A percentile compares a stretch with the other conserved stretches of the same genome.
Conservation (phyloP, 2,329 filamentous ascomycete species). For the Neopestalotiopsis rosae region DNA sequence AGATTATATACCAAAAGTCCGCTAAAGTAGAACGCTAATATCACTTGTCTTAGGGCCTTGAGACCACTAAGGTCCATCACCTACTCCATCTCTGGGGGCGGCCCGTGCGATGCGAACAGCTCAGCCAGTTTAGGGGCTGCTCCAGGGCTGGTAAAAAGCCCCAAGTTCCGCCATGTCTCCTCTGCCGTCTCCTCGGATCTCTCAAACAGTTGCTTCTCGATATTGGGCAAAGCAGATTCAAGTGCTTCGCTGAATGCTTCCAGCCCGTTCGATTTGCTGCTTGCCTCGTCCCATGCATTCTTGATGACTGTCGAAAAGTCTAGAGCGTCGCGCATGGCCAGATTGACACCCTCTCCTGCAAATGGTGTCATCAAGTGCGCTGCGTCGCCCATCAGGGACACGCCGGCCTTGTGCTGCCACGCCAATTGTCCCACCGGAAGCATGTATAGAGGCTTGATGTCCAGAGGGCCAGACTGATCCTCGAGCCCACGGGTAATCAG, state of each 20-base stretch:
- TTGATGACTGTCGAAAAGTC: constrained; percentile 34
- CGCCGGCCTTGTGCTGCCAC: constrained; percentile 37
- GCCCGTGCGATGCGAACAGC: neutral
- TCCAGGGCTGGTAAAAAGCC: neutral
- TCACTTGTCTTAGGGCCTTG: neutral
- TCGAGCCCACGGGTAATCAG: neutral
- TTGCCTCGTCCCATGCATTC: neutral
- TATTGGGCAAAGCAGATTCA: neutral
- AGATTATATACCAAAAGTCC: neutral
- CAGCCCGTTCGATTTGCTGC: too few species aligned
- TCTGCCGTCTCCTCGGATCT: constrained; percentile 4
- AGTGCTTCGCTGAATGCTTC: neutral
- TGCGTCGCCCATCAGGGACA: constrained; percentile 58
- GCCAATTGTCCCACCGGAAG: constrained; percentile 28
- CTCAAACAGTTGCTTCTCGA: neutral
- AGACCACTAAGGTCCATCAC: neutral
- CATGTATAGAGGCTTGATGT: constrained; percentile 26
- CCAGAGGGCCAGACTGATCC: constrained; percentile 6
- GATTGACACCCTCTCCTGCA: constrained; percentile 55
- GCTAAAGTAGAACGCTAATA: neutral
- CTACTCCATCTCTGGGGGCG: neutral
- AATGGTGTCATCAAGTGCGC: constrained; percentile 56
- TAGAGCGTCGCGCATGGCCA: constrained; percentile 51
- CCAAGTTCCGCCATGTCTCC: constrained; percentile 1
- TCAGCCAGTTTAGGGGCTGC: neutral